Base-by-base conservation (phyloP, 306 rosid genomes). In the Gastrolobium bilobum region DNA sequence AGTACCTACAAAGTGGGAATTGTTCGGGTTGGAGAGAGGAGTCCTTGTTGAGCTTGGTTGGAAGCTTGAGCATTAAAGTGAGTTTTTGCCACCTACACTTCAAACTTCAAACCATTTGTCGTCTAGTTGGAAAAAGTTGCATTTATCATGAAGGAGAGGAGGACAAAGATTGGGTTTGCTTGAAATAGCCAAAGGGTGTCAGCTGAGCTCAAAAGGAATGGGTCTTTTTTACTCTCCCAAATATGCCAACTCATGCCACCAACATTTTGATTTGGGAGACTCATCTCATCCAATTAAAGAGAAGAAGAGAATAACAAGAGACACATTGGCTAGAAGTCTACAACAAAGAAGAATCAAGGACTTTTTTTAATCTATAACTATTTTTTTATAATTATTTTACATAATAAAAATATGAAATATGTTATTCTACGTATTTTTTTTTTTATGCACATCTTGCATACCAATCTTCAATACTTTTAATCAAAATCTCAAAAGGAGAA, bases 131-230 rank as follows among this genome's bases (percentile, higher is more conserved):
- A 69, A 84, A 78, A 50, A 44, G 50, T 42, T 29, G 47, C 7
- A 38, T 66, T 65, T 48, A 54, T 81, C 44, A 52, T 10, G 52
- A 66, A 53, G 26, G 26, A 20, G 26, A 57, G 81, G 80, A 79
- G 81, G 80, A 79, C 82, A 81, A 80, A 56, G 61, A 44, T 83
- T 29, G 58, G 38, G 76, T 83, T 86, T 83, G 86, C 89, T 84
- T 39, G 58, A 79, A 80, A 84, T 79, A 66, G 85, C 80, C 68
- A 80, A 78, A 43, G 68, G 35, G 26, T 50, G 44, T 34, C 72
- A 47, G 57, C n/a, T n/a, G n/a, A n/a, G n/a, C 65, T 64, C 47
- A 47, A 80, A 20, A 80, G 53, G 64, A 69, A 68, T 69, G 60
- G 48, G 47, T 20, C 34, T 7, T 14, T 72, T 62, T 58, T 60